These are phyloP conservation scores for Gracilaria domingensis DNA, from an alignment of 23 red algal genomes.

Conservation along the genomic window DNA sequence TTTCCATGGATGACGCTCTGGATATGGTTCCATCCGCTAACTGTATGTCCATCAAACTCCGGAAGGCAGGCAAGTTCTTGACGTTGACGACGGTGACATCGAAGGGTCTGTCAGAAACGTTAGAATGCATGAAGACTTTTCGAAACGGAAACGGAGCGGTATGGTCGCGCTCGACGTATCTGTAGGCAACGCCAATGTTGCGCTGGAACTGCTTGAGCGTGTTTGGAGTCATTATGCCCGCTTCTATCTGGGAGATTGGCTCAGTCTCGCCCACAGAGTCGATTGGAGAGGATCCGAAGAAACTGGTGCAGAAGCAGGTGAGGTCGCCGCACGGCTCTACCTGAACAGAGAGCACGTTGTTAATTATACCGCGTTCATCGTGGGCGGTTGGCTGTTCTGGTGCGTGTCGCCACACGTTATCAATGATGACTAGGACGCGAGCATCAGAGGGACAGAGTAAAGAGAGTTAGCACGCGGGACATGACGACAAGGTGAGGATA, in stretches of 20 bases:
- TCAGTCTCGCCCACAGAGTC: slow-evolving; percentile 23
- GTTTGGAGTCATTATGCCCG: slow-evolving; percentile 72
- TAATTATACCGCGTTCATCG: slow-evolving; percentile 98
- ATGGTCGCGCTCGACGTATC: slow-evolving; percentile 75
- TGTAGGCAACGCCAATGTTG: slow-evolving; percentile 77
- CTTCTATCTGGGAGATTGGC: slow-evolving; percentile 50
- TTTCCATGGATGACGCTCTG: slow-evolving; percentile 85
- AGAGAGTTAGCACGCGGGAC: not conserved
- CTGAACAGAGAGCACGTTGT: slow-evolving; percentile 93
- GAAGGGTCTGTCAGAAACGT: slow-evolving; percentile 85
- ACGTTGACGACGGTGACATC: slow-evolving; percentile 96
- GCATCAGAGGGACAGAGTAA: not conserved
- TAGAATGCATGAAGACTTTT: slow-evolving; percentile 92
- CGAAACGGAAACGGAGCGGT: slow-evolving; percentile 47
- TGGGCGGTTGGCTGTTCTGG: slow-evolving; percentile 89
- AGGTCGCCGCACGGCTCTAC: slow-evolving; percentile 92
- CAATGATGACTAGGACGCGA: slow-evolving; percentile 63
- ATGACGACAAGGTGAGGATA: not conserved
- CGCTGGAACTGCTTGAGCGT: slow-evolving; percentile 72
- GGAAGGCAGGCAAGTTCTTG: slow-evolving; percentile 48
- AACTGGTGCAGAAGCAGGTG: slow-evolving; percentile 93
- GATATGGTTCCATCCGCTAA: slow-evolving; percentile 77
- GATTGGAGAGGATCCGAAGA: slow-evolving; percentile 43
- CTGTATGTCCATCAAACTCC: slow-evolving; percentile 38
- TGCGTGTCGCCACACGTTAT: slow-evolving; percentile 91